Evolutionary conservation across 768 basidiomycete genomes (phyloP), one percentile per base, ranked within the genome.

Genomic region (Amanita exitialis): DNA sequence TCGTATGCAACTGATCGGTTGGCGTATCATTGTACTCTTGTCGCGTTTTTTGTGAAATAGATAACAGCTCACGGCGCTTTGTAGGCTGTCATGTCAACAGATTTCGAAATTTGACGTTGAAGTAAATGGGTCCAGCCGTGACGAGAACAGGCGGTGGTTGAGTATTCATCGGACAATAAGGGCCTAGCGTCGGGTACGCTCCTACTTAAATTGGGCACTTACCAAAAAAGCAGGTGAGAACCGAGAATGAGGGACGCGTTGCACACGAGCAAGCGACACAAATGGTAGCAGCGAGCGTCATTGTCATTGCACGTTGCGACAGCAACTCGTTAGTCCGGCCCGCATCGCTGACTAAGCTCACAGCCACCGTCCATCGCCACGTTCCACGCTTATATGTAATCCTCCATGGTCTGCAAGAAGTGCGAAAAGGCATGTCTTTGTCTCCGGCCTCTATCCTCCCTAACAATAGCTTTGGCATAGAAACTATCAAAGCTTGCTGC

Each of bases 401-500:
- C 41, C 59, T 58, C 54, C 68, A 91, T 91, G 89, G 89, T 91
- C 56, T 91, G 89, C 73, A 82, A 77, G 68, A 91, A 88, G 74
- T 91, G 89, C 66, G 86, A 89, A 69, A 72, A 76, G 66, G 88
- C 79, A 53, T 37, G 75, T 64, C 54, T 62, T 57, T 64, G 7
- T 49, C 42, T 49, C 57, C 56, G 55, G 15, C 51, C 46, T 53
- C 57, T 53, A 38, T 55, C 54, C 56, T 52, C 27, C 42, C 44
- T 47, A 36, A 37, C 52, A 55, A 56, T 49, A 55, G 53, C 32
- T 64, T 56, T 4, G 59, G 60, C 62, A 63, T 64, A 92, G 89
- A 92, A 92, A 90, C 78, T 90, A 49, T 90, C 88, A 52, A 91
- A 88, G 66, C 76, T 92, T 41, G 90, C 90, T 51, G 90, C 90